Evolutionary conservation across 371 early-diverging fungal species (phyloP).

Genomic region (Mucor irregularis): DNA sequence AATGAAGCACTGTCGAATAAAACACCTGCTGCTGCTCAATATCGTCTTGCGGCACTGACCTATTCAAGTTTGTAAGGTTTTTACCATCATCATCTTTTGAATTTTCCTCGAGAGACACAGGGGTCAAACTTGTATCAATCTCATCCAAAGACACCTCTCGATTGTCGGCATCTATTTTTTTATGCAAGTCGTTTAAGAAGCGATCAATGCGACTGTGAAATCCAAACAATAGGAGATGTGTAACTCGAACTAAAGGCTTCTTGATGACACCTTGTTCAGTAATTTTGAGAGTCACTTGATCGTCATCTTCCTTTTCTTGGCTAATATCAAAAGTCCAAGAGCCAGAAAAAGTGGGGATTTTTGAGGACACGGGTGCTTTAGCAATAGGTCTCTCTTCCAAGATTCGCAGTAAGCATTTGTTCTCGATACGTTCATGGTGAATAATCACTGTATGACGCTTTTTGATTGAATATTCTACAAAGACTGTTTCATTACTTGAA

Average conservation of each 20-base stretch:
- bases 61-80: too few species aligned
- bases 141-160: neutral
- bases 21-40: neutral
- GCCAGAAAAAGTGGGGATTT: slow-evolving; percentile 31
- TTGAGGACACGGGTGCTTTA: neutral
- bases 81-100: too few species aligned
- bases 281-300: slow-evolving; percentile 28
- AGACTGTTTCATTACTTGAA: slow-evolving; percentile 13
- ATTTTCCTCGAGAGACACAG: too few species aligned
- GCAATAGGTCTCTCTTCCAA: slow-evolving; percentile 26
- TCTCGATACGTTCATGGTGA: slow-evolving; percentile 30
- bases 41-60: neutral
- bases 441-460: slow-evolving; percentile 32
- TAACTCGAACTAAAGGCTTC: slow-evolving; percentile 41
- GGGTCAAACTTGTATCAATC: too few species aligned
- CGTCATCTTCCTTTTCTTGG: slow-evolving; percentile 15
- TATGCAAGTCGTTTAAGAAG: slow-evolving; percentile 37
- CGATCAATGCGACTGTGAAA: slow-evolving; percentile 44
- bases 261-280: slow-evolving; percentile 49
- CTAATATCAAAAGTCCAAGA: slow-evolving; percentile 36
- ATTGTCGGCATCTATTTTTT: neutral
- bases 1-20: neutral
- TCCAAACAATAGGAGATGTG: slow-evolving; percentile 40
- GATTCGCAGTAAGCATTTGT: slow-evolving; percentile 27
- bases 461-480: slow-evolving; percentile 30